phyloP scores from a whole-genome alignment of 2,329 filamentous ascomycete genomes.

The Verticillium longisporum region DNA sequence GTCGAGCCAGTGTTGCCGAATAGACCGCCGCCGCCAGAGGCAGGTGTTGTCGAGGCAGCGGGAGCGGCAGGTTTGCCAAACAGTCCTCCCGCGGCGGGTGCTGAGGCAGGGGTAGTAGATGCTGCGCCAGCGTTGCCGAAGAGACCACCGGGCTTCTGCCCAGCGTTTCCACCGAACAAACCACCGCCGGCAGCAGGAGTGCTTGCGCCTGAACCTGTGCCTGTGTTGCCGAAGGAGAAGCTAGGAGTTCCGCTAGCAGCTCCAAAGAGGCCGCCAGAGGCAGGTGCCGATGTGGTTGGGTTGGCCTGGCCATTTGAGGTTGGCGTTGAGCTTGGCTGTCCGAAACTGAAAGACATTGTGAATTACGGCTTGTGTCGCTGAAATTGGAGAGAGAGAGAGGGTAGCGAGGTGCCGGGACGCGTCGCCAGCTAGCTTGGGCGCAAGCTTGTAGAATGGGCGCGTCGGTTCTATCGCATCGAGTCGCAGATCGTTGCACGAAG shows the following conservation, averaged over 20 bases:
- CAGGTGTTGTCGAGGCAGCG: constrained; percentile 9
- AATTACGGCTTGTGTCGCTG: background rate
- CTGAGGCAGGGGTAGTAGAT: constrained; percentile 14
- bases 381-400: background rate
- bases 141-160: constrained; percentile 16
- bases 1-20: constrained; percentile 1
- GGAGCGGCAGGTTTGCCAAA: constrained; percentile 6
- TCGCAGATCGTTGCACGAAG: background rate
- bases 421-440: background rate
- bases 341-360: constrained; percentile 34
- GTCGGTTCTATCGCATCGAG: background rate
- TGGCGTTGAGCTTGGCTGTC: constrained; percentile 20
- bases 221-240: constrained; percentile 33
- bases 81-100: constrained; percentile 8
- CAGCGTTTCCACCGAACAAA: constrained; percentile 23
- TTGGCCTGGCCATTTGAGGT: constrained; percentile 11
- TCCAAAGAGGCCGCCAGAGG: constrained; percentile 34
- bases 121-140: constrained; percentile 14
- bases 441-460: background rate
- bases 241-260: constrained; percentile 19
- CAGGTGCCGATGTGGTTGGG: constrained; percentile 26
- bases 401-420: background rate
- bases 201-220: constrained; percentile 16
- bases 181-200: constrained; percentile 20
- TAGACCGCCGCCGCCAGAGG: constrained; percentile 12